Conservation (phyloP, 1,139 yeast genomes). For the Entelexis paramagnoliae region DNA sequence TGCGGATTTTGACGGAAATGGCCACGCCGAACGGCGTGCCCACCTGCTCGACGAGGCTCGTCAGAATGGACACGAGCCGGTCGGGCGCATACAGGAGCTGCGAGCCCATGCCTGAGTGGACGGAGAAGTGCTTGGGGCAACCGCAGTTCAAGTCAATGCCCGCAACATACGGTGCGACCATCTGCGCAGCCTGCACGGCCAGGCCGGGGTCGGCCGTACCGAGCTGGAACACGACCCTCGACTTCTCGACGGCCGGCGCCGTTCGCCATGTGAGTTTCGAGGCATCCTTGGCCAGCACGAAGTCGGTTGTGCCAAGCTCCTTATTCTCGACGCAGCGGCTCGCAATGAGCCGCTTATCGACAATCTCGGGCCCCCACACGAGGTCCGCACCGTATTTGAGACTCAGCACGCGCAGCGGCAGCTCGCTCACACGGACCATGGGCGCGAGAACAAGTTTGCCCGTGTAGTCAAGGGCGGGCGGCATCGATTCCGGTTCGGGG, state of each 20-base stretch:
- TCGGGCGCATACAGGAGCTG: constrained; percentile 79
- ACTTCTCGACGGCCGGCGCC: constrained; percentile 48
- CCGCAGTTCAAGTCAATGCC: constrained; percentile 94
- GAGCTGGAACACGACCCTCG: constrained; percentile 69
- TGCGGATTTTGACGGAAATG: constrained; percentile 79
- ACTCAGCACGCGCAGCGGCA: constrained; percentile 75
- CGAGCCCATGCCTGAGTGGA: constrained; percentile 85
- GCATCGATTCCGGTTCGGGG: neutral
- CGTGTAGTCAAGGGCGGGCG: constrained; percentile 27
- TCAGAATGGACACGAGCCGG: constrained; percentile 54
- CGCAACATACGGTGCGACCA: constrained; percentile 74
- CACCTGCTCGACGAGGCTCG: constrained; percentile 59
- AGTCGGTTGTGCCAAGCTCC: constrained; percentile 36
- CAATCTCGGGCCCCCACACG: constrained; percentile 92
- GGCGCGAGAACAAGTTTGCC: constrained; percentile 86
- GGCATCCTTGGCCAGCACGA: constrained; percentile 32
- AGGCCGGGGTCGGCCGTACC: constrained; percentile 77
- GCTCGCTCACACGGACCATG: constrained; percentile 88
- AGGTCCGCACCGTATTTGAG: constrained; percentile 80
- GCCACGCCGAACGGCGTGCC: constrained; percentile 71
- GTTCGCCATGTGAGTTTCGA: constrained; percentile 58
- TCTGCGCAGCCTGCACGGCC: constrained; percentile 78
- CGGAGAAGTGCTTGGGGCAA: constrained; percentile 74
- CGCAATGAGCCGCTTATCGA: constrained; percentile 68
- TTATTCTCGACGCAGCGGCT: constrained; percentile 53